These are phyloP conservation scores for Saccharomyces pastorianus DNA, from an alignment of 1,139 yeast genomes.

Conservation along the genomic window DNA sequence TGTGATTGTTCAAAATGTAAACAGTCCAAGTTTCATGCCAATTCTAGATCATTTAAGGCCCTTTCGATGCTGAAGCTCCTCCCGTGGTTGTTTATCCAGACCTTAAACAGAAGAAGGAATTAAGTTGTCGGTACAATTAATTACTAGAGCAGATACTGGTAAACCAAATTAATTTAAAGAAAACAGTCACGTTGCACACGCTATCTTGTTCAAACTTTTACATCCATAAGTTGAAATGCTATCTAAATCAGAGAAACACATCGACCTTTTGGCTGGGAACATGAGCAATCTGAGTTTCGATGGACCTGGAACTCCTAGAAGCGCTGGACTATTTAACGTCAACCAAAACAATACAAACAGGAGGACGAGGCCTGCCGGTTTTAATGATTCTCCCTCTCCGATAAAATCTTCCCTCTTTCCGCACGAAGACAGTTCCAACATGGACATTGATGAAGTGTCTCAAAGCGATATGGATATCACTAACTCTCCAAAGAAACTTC, in stretches of 20 bases:
- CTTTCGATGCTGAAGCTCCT: not conserved
- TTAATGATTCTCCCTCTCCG: not conserved
- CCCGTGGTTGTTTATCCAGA: not conserved
- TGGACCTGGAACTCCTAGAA: slow-evolving; percentile 3
- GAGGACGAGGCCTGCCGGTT: not conserved
- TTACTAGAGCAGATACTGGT: not conserved
- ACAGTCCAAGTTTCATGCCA: not conserved
- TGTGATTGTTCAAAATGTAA: not conserved
- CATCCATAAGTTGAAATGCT: slow-evolving; percentile 11
- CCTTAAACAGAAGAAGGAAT: not conserved
- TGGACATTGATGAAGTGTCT: slow-evolving; percentile 29
- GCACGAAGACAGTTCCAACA: slow-evolving; percentile 12
- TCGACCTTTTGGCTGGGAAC: slow-evolving; percentile 30
- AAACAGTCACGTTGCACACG: not conserved
- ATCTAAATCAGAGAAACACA: slow-evolving; percentile 23
- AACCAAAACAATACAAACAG: not conserved
- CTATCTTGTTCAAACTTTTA: not conserved
- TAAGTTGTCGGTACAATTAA: not conserved
- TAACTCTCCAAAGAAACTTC: slow-evolving; percentile 35
- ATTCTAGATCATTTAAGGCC: not conserved
- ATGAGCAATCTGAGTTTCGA: slow-evolving; percentile 29
- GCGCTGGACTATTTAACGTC: not conserved
- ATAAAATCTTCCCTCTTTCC: not conserved
- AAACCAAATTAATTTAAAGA: not conserved
- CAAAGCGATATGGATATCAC: slow-evolving; percentile 21